Evolutionary conservation across 495 filamentous ascomycete genomes (phyloP).

Genomic region (Penicillium desertorum): DNA sequence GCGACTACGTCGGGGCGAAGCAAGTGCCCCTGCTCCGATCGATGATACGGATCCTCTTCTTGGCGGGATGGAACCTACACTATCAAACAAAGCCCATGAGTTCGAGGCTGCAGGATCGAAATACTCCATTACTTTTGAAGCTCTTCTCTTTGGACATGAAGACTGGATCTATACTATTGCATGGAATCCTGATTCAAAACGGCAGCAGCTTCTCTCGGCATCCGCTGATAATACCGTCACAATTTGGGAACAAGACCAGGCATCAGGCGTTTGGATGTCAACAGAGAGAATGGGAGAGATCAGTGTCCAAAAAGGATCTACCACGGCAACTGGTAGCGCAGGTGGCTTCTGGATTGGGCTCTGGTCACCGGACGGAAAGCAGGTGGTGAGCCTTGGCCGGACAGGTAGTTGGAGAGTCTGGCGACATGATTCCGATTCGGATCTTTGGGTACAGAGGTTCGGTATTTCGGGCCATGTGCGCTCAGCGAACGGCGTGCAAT

Average conservation of each 20-base stretch:
- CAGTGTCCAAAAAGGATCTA: slow-evolving; percentile 88
- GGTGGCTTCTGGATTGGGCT: slow-evolving; percentile 96
- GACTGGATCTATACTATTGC: slow-evolving; percentile 92
- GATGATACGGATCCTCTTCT: slow-evolving; percentile 56
- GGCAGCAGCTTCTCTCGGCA: slow-evolving; percentile 76
- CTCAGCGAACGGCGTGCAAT: slow-evolving; percentile 74
- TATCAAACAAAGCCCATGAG: slow-evolving; percentile 86
- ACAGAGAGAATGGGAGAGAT: slow-evolving; percentile 85
- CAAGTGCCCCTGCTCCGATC: slow-evolving; percentile 28
- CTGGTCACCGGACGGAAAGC: slow-evolving; percentile 77
- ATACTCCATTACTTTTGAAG: slow-evolving; percentile 90
- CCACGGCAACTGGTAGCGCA: slow-evolving; percentile 90
- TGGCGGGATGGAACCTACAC: slow-evolving; percentile 56
- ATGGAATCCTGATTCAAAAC: slow-evolving; percentile 62
- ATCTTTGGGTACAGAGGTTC: slow-evolving; percentile 71
- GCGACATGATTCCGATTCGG: slow-evolving; percentile 54
- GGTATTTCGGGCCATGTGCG: slow-evolving; percentile 83
- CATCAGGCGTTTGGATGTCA: slow-evolving; percentile 88
- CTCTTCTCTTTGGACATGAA: slow-evolving; percentile 90
- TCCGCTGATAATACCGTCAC: slow-evolving; percentile 94
- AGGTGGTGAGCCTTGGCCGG: slow-evolving; percentile 77
- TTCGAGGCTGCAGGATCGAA: slow-evolving; percentile 56
- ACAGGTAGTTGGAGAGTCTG: slow-evolving; percentile 94
- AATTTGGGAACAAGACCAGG: slow-evolving; percentile 81
- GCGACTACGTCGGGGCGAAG: slow-evolving; percentile 72